Evolutionary conservation across 2,329 filamentous ascomycete species (phyloP).

Genomic region (Colletotrichum graminicola): DNA sequence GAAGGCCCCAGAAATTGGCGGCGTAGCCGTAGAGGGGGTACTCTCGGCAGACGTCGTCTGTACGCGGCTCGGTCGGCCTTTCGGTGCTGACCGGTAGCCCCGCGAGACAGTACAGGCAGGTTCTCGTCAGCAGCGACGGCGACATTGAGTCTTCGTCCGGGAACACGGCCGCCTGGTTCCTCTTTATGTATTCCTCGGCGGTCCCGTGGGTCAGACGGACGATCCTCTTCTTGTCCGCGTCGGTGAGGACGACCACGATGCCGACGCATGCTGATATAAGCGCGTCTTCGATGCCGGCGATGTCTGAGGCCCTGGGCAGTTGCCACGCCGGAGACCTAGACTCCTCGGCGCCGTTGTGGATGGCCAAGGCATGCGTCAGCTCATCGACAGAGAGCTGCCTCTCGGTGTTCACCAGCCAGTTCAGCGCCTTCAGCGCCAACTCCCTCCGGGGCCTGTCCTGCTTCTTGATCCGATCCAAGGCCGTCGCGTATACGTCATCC

Average conservation of each 20-base stretch:
- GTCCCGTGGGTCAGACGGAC: slow-evolving; percentile 16
- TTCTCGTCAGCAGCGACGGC: slow-evolving; percentile 5
- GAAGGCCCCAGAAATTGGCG: slow-evolving; percentile 15
- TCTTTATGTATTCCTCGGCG: slow-evolving; percentile 6
- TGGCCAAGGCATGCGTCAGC: slow-evolving; percentile 19
- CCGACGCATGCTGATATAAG: slow-evolving; percentile 21
- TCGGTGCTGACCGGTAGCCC: background rate
- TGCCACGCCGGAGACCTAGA: background rate
- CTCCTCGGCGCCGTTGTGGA: background rate
- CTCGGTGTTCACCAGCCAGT: slow-evolving; percentile 10
- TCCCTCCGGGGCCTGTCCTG: background rate
- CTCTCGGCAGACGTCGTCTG: background rate
- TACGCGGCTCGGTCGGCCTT: background rate
- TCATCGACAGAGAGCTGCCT: slow-evolving; percentile 17
- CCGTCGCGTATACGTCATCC: slow-evolving; percentile 1
- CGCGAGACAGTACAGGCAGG: slow-evolving; percentile 12
- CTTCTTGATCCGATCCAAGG: background rate
- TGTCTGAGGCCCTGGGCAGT: background rate
- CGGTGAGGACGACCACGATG: background rate
- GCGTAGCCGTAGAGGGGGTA: slow-evolving; percentile 29
- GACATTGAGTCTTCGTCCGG: background rate
- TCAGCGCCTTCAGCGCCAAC: slow-evolving; percentile 11
- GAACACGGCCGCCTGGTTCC: background rate
- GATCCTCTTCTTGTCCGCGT: background rate
- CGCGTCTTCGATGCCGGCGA: slow-evolving; percentile 1